Evolutionary conservation across 2,329 filamentous ascomycete species (phyloP).

Genomic region (Colletotrichum sp.): DNA sequence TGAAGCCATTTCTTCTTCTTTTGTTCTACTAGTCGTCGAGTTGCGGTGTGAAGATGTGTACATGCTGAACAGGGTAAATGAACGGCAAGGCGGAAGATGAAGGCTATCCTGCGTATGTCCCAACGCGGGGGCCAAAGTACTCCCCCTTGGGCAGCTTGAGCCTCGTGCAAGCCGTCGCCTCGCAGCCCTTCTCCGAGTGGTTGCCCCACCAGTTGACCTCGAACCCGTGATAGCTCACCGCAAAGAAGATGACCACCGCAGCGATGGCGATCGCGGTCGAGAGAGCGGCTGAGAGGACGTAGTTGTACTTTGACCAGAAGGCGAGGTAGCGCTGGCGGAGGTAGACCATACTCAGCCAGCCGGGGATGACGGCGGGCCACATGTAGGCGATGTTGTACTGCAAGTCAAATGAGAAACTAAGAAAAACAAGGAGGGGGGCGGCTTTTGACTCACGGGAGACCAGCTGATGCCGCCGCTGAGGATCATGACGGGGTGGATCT

Average conservation of each 20-base stretch:
- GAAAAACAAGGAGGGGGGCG: too few species aligned
- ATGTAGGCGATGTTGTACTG: conserved; percentile 46
- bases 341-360: conserved; percentile 45
- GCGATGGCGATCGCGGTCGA: conserved; percentile 34
- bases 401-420: neutral
- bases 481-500: conserved; percentile 44
- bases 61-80: too few species aligned
- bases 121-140: conserved; percentile 5
- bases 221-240: conserved; percentile 26
- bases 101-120: neutral
- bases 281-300: conserved; percentile 34
- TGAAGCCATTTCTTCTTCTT: neutral
- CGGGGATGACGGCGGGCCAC: conserved; percentile 48
- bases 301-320: conserved; percentile 44
- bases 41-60: neutral
- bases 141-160: neutral
- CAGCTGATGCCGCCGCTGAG: conserved; percentile 37
- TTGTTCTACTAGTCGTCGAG: neutral
- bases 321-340: conserved; percentile 39
- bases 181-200: conserved; percentile 7
- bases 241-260: conserved; percentile 35
- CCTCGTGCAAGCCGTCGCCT: neutral
- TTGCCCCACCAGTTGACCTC: conserved; percentile 35
- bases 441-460: conserved; percentile 26
- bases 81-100: too few species aligned